Evolutionary conservation across 2,329 filamentous ascomycete genomes (phyloP), one percentile per base, ranked within the genome.

Genomic region (Apiospora pterosperma): DNA sequence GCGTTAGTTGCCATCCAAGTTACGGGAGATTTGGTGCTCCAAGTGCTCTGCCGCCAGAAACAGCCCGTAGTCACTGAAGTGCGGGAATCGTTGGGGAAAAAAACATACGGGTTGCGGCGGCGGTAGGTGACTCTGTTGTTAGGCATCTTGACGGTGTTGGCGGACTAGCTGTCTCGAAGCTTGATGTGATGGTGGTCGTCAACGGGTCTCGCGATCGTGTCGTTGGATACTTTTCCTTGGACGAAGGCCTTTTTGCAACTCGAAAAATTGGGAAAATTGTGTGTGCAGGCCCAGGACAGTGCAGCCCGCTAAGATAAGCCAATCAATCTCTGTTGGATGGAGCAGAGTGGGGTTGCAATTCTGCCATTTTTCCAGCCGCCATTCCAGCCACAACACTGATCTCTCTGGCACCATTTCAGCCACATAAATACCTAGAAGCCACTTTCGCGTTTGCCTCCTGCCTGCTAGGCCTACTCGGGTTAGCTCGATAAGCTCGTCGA

Each of bases 91-190:
- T 11, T 16, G 31, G 48, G 48, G 28, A 10, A 55, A 55, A 66
- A 67, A 66, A 89, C 90, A 84, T 88, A 92, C 90, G 88, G 87
- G 85, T 92, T 92, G 80, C 90, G 89, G 80, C 90, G 89, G 83
- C 90, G 89, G 86, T 91, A 88, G 77, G 84, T 87, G 74, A 88
- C 84, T 80, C 85, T 79, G 77, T 85, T 81, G 79, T 82, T 78
- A 73, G 81, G 79, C 85, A 88, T 88, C 81, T 78, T 86, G 81
- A 78, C 81, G 69, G 75, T 73, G 68, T 71, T 71, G 71, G 28
- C 38, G 62, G 41, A 55, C 48, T 55, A 34, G 48, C 48, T 70
- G 68, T 64, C 70, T 70, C 68, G 64, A 67, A 69, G 65, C 66
- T 69, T 71, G 67, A 68, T 69, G 70, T 71, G 69, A 68, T 66